Base-by-base conservation (phyloP, 2,329 filamentous ascomycete genomes). In the Fusarium temperatum region DNA sequence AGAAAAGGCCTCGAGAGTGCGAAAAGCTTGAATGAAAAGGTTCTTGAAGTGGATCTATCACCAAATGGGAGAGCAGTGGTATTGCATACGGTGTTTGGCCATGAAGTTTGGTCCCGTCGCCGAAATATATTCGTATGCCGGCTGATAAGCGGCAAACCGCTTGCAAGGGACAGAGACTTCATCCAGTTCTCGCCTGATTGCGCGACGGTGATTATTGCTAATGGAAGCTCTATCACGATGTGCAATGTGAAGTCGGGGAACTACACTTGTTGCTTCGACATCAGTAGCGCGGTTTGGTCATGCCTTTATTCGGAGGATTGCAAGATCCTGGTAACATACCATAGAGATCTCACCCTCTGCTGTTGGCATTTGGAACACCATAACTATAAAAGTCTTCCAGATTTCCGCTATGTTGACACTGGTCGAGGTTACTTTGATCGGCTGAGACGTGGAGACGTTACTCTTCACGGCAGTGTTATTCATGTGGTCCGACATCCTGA, bases 1-100 rank as follows among this genome's bases (percentile, higher is more conserved):
- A 15, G 1, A 0, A 20, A 11, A 24, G 2, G 5, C 6, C 1
- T 11, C 0, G 5, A 26, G 9, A 3, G 2, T 0, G 12, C 8
- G 0, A 15, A 0, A 11, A 14, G 0, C 8, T 1, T 1, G 3
- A 1, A 20, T 1, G 2, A 24, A 0, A 0, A 0, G 4, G 8
- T 24, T 24, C 4, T 8, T 0, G 0, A 35, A 3, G n/a, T 12
- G 3, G 5, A 22, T 7, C 3, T 4, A 28, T 17, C 35, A 2
- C 24, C 48, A 15, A 15, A 36, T 12, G 30, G n/a, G 8, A 53
- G 12, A 15, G 2, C 17, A 20, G 17, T 51, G 8, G 12, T 51
- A 8, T 24, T 35, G 0, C 4, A 15, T 11, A 35, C 22, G 5
- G 2, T 5, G 8, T 3, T 0, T 4, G 24, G n/a, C 4, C 2